Conservation (phyloP, 768 basidiomycete species). For the Lactarius sp. region DNA sequence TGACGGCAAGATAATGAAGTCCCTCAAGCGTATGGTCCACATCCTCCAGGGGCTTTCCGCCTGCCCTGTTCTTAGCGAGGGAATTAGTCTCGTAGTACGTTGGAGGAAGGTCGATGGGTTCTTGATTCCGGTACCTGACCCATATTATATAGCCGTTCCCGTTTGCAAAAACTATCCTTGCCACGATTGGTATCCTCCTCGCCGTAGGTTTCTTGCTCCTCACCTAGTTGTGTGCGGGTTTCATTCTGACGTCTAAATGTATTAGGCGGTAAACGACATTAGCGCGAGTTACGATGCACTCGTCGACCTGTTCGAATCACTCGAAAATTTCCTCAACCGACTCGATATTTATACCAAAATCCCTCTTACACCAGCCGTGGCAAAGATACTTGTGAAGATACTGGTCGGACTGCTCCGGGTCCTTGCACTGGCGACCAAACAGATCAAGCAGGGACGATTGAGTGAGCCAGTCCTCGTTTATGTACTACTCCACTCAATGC, state of each 20-base stretch:
- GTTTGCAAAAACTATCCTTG: background rate
- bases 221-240: too few species aligned
- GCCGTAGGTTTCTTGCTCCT: background rate
- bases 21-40: background rate
- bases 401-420: background rate
- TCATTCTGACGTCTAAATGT: background rate
- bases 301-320: too few species aligned
- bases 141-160: background rate
- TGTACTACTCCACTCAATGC: background rate
- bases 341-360: too few species aligned
- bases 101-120: too few species aligned
- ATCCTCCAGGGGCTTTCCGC: background rate
- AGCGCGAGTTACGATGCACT: too few species aligned
- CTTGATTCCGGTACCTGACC: too few species aligned
- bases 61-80: background rate
- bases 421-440: too few species aligned
- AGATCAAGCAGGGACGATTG: too few species aligned
- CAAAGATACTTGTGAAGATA: background rate
- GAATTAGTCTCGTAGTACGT: background rate
- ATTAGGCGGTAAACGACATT: too few species aligned
- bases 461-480: background rate
- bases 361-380: background rate
- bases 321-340: too few species aligned
- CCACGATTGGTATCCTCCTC: constrained; percentile 1
- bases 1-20: background rate